phyloP scores from a whole-genome alignment of 257 asterid genomes.

The Nicotiana tomentosiformis region DNA sequence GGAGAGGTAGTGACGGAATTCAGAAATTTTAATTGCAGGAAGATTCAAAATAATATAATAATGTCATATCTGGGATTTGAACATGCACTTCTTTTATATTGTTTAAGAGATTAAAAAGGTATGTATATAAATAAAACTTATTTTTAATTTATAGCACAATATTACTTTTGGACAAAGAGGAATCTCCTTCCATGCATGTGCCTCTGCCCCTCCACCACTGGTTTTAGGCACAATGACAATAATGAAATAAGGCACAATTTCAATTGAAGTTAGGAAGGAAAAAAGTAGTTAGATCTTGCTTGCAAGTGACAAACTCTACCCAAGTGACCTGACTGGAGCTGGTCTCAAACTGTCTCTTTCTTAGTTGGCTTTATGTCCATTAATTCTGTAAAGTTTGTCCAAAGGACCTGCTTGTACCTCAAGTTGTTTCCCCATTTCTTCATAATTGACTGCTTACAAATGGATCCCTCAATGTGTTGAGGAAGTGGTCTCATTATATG shows the following conservation, averaged over 20 bases:
- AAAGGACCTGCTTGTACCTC: conserved; percentile 24
- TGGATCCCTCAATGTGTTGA: background rate
- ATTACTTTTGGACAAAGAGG: too few relatives aligned
- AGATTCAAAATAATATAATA: too few relatives aligned
- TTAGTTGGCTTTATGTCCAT: conserved; percentile 19
- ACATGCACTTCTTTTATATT: too few relatives aligned
- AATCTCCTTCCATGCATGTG: too few relatives aligned
- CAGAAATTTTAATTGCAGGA: too few relatives aligned
- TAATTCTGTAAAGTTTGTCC: conserved; percentile 12
- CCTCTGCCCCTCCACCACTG: too few relatives aligned
- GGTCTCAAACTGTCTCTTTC: conserved; percentile 27
- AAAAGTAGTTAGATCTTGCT: conserved; percentile 11
- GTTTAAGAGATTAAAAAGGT: too few relatives aligned
- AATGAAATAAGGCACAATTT: background rate
- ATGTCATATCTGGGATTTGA: too few relatives aligned
- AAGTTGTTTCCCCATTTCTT: conserved; percentile 17
- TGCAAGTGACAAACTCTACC: conserved; percentile 25
- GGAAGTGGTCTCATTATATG: background rate
- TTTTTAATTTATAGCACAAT: too few relatives aligned
- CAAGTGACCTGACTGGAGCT: conserved; percentile 25
- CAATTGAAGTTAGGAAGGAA: background rate
- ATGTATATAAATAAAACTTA: too few relatives aligned
- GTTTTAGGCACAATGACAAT: background rate
- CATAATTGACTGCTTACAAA: background rate
- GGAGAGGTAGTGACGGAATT: background rate